These are phyloP conservation scores for Porcisia hertigi DNA, from an alignment of 208 protist genomes.

Conservation along the genomic window DNA sequence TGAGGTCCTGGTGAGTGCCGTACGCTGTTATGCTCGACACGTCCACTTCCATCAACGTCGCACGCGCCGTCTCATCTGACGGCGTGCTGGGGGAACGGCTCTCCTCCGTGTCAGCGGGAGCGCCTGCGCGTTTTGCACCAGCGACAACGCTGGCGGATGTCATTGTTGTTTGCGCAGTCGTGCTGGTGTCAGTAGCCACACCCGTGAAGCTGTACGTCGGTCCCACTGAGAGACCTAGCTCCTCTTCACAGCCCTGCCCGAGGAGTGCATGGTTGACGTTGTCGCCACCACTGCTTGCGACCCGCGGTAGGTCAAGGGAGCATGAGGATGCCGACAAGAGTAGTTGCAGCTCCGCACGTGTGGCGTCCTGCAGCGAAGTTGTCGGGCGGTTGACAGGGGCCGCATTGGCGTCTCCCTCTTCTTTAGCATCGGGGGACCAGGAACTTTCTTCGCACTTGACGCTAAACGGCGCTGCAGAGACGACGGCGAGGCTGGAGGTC, in stretches of 20 bases:
- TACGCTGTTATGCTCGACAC: conserved; percentile 49
- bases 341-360: conserved; percentile 29
- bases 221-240: background rate
- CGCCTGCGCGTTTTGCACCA: background rate
- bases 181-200: background rate
- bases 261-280: no score
- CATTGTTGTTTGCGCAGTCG: background rate
- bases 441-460: background rate
- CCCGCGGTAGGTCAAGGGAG: conserved; percentile 7
- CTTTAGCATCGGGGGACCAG: background rate
- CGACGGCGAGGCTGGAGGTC: conserved; percentile 3
- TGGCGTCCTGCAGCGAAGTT: conserved; percentile 12
- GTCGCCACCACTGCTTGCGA: background rate
- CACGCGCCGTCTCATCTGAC: conserved; percentile 10
- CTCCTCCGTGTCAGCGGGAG: background rate
- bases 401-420: background rate
- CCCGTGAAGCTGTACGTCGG: conserved; percentile 10
- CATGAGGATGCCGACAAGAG: conserved; percentile 29
- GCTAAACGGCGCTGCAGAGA: background rate
- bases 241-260: background rate
- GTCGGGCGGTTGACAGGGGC: background rate
- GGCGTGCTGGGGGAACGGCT: background rate
- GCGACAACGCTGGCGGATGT: background rate
- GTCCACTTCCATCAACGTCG: conserved; percentile 55
- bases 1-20: conserved; percentile 66